Base-by-base conservation (phyloP, 2,329 filamentous ascomycete genomes). In the Aureobasidium mangrovei region DNA sequence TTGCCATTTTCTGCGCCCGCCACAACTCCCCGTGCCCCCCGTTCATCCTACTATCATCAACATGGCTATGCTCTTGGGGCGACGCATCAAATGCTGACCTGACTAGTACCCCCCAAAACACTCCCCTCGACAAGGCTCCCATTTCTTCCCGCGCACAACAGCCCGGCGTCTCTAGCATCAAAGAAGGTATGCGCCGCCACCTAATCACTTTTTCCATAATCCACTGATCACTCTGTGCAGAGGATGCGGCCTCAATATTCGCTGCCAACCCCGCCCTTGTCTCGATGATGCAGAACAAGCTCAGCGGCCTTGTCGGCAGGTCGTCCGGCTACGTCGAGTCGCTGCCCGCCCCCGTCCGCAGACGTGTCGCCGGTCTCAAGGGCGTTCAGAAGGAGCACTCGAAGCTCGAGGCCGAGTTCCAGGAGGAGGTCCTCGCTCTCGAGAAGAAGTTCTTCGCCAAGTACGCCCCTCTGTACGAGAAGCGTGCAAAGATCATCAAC, bases 391-490 rank as follows among this genome's bases (percentile, higher is more conserved):
- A 96, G 75, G 91, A 97, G 66, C 93, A 98, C 77, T 88, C 91
- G 58, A 96, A 97, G 77, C 85, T 98, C 64, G 94, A 98, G 79
- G 88, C 90, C 53, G 86, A 96, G 74, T 97, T 98, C 74, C 94
- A 98, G 72, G 91, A 97, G 73, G 94, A 97, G 76, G 91, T 98
- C 59, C 81, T 98, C 56, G 85, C 96, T 73, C 82, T 98, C 29
- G 93, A 98, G 81, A 98, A 98, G 83, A 96, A 96, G 77, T 98
- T 95, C 75, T 97, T 97, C 66, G 88, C 88, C 75, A 97, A 97
- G 76, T 98, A 96, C 76, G 95, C 89, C 53, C 93, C 93, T 58
- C 82, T 98, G 47, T 98, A 98, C 76, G 78, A 96, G 79, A 93
- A 93, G 80, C 91, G 93, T 72, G 82, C 91, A 59, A 81, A 84